These are phyloP conservation scores for Fusarium torreyae DNA, from an alignment of 2,329 filamentous ascomycete genomes.

Conservation along the genomic window DNA sequence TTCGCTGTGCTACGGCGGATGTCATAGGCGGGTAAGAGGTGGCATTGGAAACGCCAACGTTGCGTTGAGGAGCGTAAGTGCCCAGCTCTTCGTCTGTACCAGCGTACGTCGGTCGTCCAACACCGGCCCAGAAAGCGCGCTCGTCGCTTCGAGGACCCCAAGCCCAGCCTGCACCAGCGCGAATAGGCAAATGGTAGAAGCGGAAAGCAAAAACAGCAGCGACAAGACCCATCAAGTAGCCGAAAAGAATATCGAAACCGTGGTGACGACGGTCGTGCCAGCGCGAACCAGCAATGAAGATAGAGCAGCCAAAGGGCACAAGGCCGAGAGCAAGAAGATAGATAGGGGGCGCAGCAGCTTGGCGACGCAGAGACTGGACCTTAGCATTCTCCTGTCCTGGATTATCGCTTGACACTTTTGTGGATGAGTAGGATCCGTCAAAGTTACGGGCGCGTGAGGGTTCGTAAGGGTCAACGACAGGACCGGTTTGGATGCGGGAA, in stretches of 20 bases:
- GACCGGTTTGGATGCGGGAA: slow-evolving; percentile 69
- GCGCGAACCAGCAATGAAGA: slow-evolving; percentile 87
- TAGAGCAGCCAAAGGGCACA: slow-evolving; percentile 79
- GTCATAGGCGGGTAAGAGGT: slow-evolving; percentile 48
- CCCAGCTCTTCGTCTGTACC: slow-evolving; percentile 56
- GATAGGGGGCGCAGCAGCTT: slow-evolving; percentile 85
- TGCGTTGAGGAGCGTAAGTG: slow-evolving; percentile 28
- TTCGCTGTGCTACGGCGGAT: slow-evolving; percentile 44
- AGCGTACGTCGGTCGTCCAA: slow-evolving; percentile 73
- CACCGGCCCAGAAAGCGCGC: slow-evolving; percentile 84
- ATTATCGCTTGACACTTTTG: slow-evolving; percentile 41
- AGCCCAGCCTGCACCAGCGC: slow-evolving; percentile 84
- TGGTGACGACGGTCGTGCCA: slow-evolving; percentile 93
- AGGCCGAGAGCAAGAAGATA: slow-evolving; percentile 81
- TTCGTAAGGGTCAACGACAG: slow-evolving; percentile 58
- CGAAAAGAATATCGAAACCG: slow-evolving; percentile 92
- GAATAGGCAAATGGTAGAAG: slow-evolving; percentile 87
- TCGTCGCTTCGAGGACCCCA: slow-evolving; percentile 84
- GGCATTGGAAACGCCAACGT: slow-evolving; percentile 49
- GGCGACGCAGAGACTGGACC: slow-evolving; percentile 67
- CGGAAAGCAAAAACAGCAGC: slow-evolving; percentile 83
- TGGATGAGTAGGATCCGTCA: slow-evolving; percentile 43
- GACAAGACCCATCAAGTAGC: slow-evolving; percentile 82
- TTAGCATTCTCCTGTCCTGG: slow-evolving; percentile 52
- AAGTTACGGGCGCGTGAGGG: slow-evolving; percentile 40